phyloP scores from a whole-genome alignment of 2,329 filamentous ascomycete species.

The Penicillium hesseltinei region DNA sequence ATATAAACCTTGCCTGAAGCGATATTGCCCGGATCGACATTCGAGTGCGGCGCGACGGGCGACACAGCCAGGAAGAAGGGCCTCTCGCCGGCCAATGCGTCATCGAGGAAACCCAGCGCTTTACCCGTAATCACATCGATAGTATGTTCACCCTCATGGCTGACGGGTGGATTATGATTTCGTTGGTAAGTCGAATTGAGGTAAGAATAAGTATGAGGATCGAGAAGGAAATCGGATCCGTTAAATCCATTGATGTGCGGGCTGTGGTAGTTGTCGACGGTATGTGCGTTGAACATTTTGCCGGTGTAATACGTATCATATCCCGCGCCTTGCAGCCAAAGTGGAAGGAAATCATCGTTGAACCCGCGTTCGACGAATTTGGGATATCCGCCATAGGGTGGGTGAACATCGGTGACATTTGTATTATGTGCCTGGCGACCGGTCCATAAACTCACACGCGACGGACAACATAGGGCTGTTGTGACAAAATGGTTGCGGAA shows the following conservation, averaged over 20 bases:
- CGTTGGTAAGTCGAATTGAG: conserved; percentile 63
- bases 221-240: conserved; percentile 46
- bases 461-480: conserved; percentile 65
- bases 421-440: conserved; percentile 68
- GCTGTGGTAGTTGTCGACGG: conserved; percentile 48
- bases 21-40: conserved; percentile 44
- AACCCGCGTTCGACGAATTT: conserved; percentile 53
- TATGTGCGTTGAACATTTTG: conserved; percentile 57
- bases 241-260: conserved; percentile 40
- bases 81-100: conserved; percentile 53
- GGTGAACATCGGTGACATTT: conserved; percentile 61
- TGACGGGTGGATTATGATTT: conserved; percentile 56
- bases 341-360: conserved; percentile 51
- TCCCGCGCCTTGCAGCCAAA: conserved; percentile 53
- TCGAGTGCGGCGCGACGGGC: conserved; percentile 65
- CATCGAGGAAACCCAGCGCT: conserved; percentile 59
- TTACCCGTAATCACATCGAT: conserved; percentile 61
- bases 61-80: conserved; percentile 69
- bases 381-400: conserved; percentile 54
- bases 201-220: conserved; percentile 62
- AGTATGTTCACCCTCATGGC: conserved; percentile 55
- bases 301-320: conserved; percentile 57
- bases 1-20: conserved; percentile 33
- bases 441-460: conserved; percentile 63
- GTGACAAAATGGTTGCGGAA: conserved; percentile 66